These are phyloP conservation scores for Phaeomoniella chlamydospora DNA, from an alignment of 2,329 filamentous ascomycete species.

Conservation along the genomic window DNA sequence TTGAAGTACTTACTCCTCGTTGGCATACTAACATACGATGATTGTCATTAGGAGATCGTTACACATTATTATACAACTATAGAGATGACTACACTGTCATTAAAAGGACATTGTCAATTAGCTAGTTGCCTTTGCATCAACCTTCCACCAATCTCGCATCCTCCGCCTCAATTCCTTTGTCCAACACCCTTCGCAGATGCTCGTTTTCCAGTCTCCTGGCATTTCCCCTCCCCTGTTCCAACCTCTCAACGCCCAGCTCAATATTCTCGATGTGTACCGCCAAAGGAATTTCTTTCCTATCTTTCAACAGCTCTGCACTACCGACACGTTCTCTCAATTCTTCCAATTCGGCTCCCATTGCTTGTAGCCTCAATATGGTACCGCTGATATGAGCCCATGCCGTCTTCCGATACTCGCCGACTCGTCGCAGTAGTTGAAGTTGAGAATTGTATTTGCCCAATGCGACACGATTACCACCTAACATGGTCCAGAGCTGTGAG, in stretches of 20 bases:
- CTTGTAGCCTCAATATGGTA: constrained; percentile 58
- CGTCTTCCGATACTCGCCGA: constrained; percentile 49
- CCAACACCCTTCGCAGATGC: constrained; percentile 36
- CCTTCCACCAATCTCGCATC: not conserved
- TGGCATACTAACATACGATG: too few species aligned
- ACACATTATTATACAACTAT: too few species aligned
- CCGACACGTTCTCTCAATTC: constrained; percentile 59
- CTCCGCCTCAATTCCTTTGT: constrained; percentile 7
- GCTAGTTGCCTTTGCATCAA: too few species aligned
- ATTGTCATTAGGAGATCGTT: too few species aligned
- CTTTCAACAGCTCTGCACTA: constrained; percentile 45
- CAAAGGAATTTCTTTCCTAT: constrained; percentile 43
- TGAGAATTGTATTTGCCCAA: constrained; percentile 49
- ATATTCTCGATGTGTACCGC: constrained; percentile 65
- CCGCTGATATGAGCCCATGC: constrained; percentile 55
- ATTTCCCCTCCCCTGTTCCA: constrained; percentile 49
- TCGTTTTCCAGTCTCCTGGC: constrained; percentile 46
- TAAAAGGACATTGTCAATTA: too few species aligned
- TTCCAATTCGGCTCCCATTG: constrained; percentile 55
- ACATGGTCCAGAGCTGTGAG: constrained; percentile 55
- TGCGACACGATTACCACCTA: constrained; percentile 53
- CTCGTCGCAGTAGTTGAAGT: constrained; percentile 47
- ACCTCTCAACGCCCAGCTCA: constrained; percentile 53
- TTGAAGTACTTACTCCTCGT: too few species aligned
- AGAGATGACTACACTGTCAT: too few species aligned